Evolutionary conservation across 2,329 filamentous ascomycete species (phyloP).

Genomic region (Fusarium vanettenii): DNA sequence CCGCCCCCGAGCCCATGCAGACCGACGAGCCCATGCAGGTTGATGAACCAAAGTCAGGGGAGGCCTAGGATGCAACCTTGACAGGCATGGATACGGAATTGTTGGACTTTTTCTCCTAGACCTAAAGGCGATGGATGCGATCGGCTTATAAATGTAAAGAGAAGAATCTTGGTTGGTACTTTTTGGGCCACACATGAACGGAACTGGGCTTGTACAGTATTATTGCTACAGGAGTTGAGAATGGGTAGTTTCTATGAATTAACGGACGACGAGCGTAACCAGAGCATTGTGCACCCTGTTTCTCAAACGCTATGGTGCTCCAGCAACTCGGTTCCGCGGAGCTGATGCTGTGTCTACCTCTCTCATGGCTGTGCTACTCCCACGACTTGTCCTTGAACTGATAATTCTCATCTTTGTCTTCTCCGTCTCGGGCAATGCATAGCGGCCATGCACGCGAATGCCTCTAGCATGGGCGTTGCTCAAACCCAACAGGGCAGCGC

Average conservation of each 20-base stretch:
- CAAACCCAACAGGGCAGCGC: slow-evolving; percentile 63
- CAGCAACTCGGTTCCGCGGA: not conserved
- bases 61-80: not conserved
- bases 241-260: slow-evolving; percentile 23
- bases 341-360: not conserved
- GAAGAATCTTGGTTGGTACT: not conserved
- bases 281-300: not conserved
- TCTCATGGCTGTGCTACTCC: not conserved
- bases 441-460: slow-evolving; percentile 63
- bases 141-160: not conserved
- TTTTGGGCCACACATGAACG: not conserved
- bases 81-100: not conserved
- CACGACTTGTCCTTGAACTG: not conserved
- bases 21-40: not conserved
- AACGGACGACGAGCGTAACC: slow-evolving; percentile 17
- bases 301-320: not conserved
- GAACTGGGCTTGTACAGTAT: slow-evolving; percentile 33
- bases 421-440: slow-evolving; percentile 47
- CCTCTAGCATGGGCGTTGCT: slow-evolving; percentile 62
- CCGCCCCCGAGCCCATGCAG: slow-evolving; percentile 4
- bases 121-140: not conserved
- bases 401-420: not conserved
- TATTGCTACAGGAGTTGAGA: not conserved
- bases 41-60: slow-evolving; percentile 11
- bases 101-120: not conserved